Evolutionary conservation across 768 basidiomycete species (phyloP), one percentile per base, ranked within the genome.

Genomic region (Leucosporidium yakuticum): DNA sequence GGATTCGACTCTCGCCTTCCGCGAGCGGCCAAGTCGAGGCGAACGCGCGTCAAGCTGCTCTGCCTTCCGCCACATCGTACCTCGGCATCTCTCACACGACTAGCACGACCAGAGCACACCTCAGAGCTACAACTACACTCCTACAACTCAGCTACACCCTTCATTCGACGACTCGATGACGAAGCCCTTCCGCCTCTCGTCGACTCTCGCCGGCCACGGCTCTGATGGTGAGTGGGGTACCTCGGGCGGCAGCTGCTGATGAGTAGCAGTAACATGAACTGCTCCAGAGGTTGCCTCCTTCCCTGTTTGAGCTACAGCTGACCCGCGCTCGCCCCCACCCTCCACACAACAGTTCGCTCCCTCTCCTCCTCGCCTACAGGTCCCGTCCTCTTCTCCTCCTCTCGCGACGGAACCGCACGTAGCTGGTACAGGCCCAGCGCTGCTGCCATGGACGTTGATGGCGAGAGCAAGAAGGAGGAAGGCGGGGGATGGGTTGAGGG

Each of bases 121-220:
- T 8, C 17, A 44, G 11, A 44, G 39, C 39, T 8, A 15, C 39
- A 7, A 15, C 2, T 44, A 36, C 34, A 5, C 6, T 12, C 39
- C 39, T 44, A 44, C 39, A 44, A 36, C 6, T 12, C 39, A 44
- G 39, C 39, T 44, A 15, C 21, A 51, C 50, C 21, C 23, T n/a
- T 51, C 23, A 9, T 14, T 51, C 17, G 15, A 51, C 21, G 25
- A 51, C 50, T 51, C 21, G 23, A 51, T 51, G 50, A 23, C 50
- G 25, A 27, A 39, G 20, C 63, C 25, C 15, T 70, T 55, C 58
- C 36, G 48, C 29, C 60, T 71, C n/a, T 71, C 70, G 31, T 17
- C 65, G 12, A 69, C 68, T 2, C 68, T 73, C 20, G 65, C 65
- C 0, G 71, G 68, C 14, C 71, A 73, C 68, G 65, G 55, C 3